phyloP scores from a whole-genome alignment of 768 basidiomycete genomes.

The Suillus bovinus region DNA sequence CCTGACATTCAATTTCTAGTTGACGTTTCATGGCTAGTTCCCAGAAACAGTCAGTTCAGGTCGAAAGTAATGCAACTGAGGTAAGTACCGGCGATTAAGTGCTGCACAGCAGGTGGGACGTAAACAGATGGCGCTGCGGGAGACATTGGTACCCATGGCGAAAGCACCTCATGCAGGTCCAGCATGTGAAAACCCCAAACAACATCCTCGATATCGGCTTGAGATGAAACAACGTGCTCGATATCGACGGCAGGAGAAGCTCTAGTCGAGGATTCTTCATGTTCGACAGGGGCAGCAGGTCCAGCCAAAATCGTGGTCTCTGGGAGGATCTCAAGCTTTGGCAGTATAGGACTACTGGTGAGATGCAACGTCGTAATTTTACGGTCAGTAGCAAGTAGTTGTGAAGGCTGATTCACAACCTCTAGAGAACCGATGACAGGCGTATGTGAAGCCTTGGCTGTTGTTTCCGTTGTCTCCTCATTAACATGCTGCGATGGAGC shows the following conservation, averaged over 20 bases:
- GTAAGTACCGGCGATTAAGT: slow-evolving; percentile 36
- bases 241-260: not conserved
- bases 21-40: slow-evolving; percentile 36
- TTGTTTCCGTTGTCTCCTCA: not conserved
- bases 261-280: too few species aligned
- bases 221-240: not conserved
- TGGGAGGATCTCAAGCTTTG: not conserved
- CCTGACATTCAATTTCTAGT: slow-evolving; percentile 29
- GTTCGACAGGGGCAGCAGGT: not conserved
- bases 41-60: slow-evolving; percentile 6
- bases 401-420: not conserved
- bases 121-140: slow-evolving; percentile 26
- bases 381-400: not conserved
- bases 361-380: not conserved
- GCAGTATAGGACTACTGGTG: not conserved
- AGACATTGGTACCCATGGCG: slow-evolving; percentile 35
- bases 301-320: not conserved
- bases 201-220: not conserved
- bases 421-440: not conserved
- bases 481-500: not conserved
- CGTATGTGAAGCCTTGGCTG: not conserved
- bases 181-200: slow-evolving; percentile 34
- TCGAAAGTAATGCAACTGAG: not conserved
- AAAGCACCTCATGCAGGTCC: slow-evolving; percentile 33
- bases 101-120: slow-evolving; percentile 36